Evolutionary conservation across 805 yeast species (phyloP).

Genomic region (Blastobotrys americana): DNA sequence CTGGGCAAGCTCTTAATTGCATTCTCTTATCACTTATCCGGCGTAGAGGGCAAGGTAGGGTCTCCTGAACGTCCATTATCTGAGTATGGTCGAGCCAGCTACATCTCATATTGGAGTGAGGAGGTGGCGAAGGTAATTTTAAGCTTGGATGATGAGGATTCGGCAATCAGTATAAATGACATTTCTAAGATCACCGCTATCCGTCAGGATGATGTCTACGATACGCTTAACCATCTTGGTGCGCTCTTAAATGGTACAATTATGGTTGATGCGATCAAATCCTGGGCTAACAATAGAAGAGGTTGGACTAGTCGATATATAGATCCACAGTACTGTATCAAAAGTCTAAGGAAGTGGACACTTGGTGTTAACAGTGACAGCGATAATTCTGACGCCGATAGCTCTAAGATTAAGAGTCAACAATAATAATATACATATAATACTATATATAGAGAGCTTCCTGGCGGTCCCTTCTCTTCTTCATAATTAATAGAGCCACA

Average conservation of each 20-base stretch:
- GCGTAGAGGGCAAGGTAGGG: slow-evolving; percentile 54
- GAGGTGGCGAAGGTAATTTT: slow-evolving; percentile 32
- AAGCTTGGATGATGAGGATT: slow-evolving; percentile 3
- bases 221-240: slow-evolving; percentile 25
- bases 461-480: no score
- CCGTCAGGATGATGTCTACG: slow-evolving; percentile 29
- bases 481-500: no score
- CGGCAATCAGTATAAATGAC: slow-evolving; percentile 20
- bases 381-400: background rate
- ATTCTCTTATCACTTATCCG: slow-evolving; percentile 71
- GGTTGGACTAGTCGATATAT: background rate
- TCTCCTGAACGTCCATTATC: slow-evolving; percentile 93
- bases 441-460: no score
- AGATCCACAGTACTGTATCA: slow-evolving; percentile 3
- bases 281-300: background rate
- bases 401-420: no score
- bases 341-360: slow-evolving; percentile 6
- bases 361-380: background rate
- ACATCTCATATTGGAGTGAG: slow-evolving; percentile 68
- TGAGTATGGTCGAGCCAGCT: slow-evolving; percentile 68
- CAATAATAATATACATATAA: no score
- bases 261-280: slow-evolving; percentile 2
- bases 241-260: slow-evolving; percentile 19
- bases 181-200: slow-evolving; percentile 30
- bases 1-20: slow-evolving; percentile 77